phyloP scores from a whole-genome alignment of 106 monocot genomes.

The Phalaenopsis equestris region DNA sequence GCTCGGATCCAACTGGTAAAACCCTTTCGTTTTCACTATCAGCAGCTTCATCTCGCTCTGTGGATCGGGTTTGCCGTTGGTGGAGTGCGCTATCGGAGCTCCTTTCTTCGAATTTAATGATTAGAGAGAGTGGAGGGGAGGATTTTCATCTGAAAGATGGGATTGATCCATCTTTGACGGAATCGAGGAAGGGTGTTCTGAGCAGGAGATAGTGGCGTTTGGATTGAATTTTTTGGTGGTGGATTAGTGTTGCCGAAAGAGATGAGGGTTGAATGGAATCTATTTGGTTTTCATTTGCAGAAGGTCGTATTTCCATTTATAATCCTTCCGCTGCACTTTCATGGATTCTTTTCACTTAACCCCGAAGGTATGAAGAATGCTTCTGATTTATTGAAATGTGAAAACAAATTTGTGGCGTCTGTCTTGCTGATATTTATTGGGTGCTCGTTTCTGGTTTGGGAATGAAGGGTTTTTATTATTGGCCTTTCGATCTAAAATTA shows the following conservation, averaged over 20 bases:
- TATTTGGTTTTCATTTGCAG: too few species aligned
- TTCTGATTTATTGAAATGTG: background rate
- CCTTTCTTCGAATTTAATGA: background rate
- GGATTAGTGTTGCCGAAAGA: background rate
- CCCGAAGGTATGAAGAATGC: conserved; percentile 38
- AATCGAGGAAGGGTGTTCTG: background rate
- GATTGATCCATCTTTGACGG: background rate
- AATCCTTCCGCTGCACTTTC: conserved; percentile 6
- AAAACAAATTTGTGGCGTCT: background rate
- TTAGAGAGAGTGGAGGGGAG: background rate
- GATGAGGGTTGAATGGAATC: conserved; percentile 14
- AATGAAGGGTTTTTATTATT: conserved; percentile 51
- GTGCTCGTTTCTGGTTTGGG: background rate
- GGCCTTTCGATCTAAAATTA: conserved; percentile 59
- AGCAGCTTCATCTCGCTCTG: background rate
- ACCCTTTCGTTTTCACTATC: background rate
- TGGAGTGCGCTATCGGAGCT: background rate
- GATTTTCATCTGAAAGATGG: background rate
- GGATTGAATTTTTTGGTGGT: background rate
- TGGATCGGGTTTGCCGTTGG: background rate
- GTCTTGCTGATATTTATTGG: background rate
- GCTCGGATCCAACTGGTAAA: background rate
- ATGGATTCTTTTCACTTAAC: conserved; percentile 45
- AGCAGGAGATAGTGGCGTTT: background rate
- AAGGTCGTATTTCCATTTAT: conserved; percentile 28